Evolutionary conservation across 1,139 yeast species (phyloP).

Genomic region (Yamadazyma friedrichii): DNA sequence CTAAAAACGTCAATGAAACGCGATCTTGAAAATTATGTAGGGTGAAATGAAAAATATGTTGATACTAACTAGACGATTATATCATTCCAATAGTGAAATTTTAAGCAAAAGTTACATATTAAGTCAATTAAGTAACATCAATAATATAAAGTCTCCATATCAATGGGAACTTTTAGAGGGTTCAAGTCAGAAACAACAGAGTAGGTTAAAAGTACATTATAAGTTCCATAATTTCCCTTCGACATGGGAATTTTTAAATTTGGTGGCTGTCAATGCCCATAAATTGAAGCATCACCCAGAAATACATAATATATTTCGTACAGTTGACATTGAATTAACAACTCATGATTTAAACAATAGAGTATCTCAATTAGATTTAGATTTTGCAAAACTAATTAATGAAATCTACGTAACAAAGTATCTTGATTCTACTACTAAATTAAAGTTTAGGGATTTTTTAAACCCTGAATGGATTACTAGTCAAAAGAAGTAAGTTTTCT

Average conservation of each 20-base stretch:
- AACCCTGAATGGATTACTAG: neutral
- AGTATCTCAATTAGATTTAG: slow-evolving; percentile 57
- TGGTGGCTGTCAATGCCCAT: slow-evolving; percentile 62
- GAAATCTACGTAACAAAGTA: slow-evolving; percentile 9
- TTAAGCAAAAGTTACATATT: neutral
- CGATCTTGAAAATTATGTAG: neutral
- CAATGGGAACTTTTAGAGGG: neutral
- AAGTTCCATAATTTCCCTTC: slow-evolving; percentile 51
- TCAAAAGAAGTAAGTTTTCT: neutral
- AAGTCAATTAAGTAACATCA: neutral
- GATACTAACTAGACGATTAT: neutral
- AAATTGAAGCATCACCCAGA: slow-evolving; percentile 72
- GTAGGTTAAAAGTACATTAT: slow-evolving; percentile 26
- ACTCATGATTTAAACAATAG: slow-evolving; percentile 66
- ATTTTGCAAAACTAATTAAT: slow-evolving; percentile 48
- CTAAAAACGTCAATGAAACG: neutral
- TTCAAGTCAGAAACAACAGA: neutral
- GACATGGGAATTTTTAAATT: slow-evolving; percentile 66
- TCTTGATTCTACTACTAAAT: slow-evolving; percentile 4
- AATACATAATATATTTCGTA: slow-evolving; percentile 60
- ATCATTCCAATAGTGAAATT: neutral
- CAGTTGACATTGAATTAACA: slow-evolving; percentile 54
- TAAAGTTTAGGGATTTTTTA: slow-evolving; percentile 8
- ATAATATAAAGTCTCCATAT: neutral
- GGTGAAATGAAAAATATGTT: too few species aligned